Evolutionary conservation across 2,329 filamentous ascomycete species (phyloP), one percentile per base, ranked within the genome.

Genomic region (Fusarium newnesense): DNA sequence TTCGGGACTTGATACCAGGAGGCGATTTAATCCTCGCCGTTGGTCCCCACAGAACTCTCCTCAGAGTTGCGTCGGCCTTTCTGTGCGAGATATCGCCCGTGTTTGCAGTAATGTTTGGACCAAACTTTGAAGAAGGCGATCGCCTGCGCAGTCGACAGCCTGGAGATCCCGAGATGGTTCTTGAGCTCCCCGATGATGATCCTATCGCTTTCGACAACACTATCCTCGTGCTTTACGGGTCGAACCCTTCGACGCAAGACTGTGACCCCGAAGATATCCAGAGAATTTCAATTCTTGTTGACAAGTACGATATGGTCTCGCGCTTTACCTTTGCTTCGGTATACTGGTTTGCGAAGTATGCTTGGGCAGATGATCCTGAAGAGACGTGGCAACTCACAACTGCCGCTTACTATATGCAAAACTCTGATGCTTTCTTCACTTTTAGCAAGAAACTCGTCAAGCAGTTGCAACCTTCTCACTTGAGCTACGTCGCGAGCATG

Each of bases 21-120:
- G 75, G 67, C 24, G 74, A 78, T 24, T 13, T 70, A 37, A 47
- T 77, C 9, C 67, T 78, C 21, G 50, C 71, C 5, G 67, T 74
- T n/a, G 73, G 65, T 4, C 47, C 47, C 28, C 37, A 52, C 32
- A 52, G 64, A 34, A 57, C 39, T 32, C 65, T 66, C 44, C 30
- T 75, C 2, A 58, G 40, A 13, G 59, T 78, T 7, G 50, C 69
- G 19, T 78, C 73, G 1, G 52, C 62, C 37, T 70, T 78, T 15
- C 53, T 81, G 4, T 73, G 60, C 37, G 47, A 67, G 4, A 65
- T 70, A 15, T 75, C 72, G 19, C 69, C 62, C 1, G 62, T 73
- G 1, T 70, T 75, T 6, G 24, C 46, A 2, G 72, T 60, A 1
- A 75, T 75, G 69, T 64, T 75, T 12, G 60, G 62, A 2, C 59